These are phyloP conservation scores for Colletotrichum tabaci DNA, from an alignment of 2,329 filamentous ascomycete species.

Conservation along the genomic window DNA sequence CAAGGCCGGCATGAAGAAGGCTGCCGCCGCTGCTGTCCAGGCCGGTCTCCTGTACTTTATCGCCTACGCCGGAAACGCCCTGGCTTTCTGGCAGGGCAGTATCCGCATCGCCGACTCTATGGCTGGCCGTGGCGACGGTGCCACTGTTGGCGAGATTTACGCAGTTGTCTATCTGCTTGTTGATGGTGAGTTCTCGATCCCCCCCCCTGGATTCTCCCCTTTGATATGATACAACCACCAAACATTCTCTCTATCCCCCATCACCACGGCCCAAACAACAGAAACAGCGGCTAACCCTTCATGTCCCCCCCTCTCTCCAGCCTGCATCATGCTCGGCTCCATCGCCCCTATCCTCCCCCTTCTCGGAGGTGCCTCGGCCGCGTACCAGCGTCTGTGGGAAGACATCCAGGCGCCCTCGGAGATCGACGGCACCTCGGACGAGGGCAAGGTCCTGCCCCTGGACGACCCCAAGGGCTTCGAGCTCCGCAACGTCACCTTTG, in stretches of 20 bases:
- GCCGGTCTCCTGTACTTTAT: slow-evolving; percentile 77
- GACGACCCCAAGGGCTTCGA: slow-evolving; percentile 62
- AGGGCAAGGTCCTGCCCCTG: slow-evolving; percentile 57
- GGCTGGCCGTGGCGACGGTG: slow-evolving; percentile 51
- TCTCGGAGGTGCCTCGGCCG: slow-evolving; percentile 67
- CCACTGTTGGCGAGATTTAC: slow-evolving; percentile 63
- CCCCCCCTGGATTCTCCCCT: too few relatives aligned
- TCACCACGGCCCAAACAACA: slow-evolving; percentile 18
- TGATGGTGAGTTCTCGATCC: slow-evolving; percentile 54
- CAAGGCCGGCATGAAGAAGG: slow-evolving; percentile 69
- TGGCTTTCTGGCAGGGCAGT: slow-evolving; percentile 78
- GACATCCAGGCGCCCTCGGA: slow-evolving; percentile 66
- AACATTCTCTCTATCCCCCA: too few relatives aligned
- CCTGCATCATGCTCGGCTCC: slow-evolving; percentile 70
- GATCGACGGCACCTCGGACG: slow-evolving; percentile 55
- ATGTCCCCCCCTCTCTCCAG: slow-evolving; percentile 45
- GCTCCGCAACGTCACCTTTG: slow-evolving; percentile 55
- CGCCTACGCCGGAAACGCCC: slow-evolving; percentile 74
- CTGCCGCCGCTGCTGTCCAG: slow-evolving; percentile 68
- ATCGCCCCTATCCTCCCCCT: slow-evolving; percentile 72
- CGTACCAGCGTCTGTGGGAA: slow-evolving; percentile 67
- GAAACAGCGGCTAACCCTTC: slow-evolving; percentile 25
- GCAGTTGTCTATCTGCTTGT: slow-evolving; percentile 70
- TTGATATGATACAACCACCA: too few relatives aligned
- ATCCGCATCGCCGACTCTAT: slow-evolving; percentile 51